Evolutionary conservation across 768 basidiomycete species (phyloP).

Genomic region (Calocybe indica): DNA sequence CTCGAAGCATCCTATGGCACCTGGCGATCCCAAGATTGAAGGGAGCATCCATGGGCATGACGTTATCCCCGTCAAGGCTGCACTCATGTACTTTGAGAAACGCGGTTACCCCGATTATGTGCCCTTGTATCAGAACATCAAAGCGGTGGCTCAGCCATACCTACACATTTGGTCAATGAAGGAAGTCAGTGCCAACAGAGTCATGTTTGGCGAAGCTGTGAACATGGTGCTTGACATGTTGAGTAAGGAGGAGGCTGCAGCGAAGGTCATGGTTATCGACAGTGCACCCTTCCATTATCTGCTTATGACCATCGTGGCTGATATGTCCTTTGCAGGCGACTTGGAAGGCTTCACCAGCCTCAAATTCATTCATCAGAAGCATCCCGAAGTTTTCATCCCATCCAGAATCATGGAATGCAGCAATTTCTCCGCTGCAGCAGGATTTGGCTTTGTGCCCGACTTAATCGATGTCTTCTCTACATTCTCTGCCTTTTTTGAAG

Average conservation of each 20-base stretch:
- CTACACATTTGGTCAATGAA: conserved; percentile 65
- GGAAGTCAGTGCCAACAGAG: conserved; percentile 75
- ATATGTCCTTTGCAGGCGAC: conserved; percentile 42
- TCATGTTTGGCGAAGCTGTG: conserved; percentile 82
- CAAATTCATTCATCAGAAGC: conserved; percentile 84
- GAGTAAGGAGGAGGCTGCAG: conserved; percentile 68
- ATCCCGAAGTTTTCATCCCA: conserved; percentile 81
- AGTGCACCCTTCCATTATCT: conserved; percentile 30
- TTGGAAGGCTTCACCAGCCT: conserved; percentile 87
- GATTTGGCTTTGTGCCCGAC: conserved; percentile 77
- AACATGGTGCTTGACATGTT: conserved; percentile 70
- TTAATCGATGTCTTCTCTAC: conserved; percentile 89
- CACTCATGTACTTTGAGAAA: conserved; percentile 63
- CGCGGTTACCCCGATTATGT: conserved; percentile 54
- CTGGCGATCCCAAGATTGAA: conserved; percentile 68
- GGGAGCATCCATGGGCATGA: conserved; percentile 81
- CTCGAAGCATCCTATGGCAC: conserved; percentile 63
- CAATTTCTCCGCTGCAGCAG: conserved; percentile 82
- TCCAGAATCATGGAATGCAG: conserved; percentile 87
- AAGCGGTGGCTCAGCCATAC: conserved; percentile 49
- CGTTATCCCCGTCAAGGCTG: conserved; percentile 77
- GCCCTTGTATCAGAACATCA: conserved; percentile 58
- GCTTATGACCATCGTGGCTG: conserved; percentile 5
- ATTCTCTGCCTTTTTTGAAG: conserved; percentile 89
- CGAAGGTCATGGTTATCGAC: conserved; percentile 85